Percentiles rank a stretch among this genome's conserved stretches.
Evolutionary conservation across 257 asterid genomes (phyloP).

Genomic region (Ocimum tenuiflorum): DNA sequence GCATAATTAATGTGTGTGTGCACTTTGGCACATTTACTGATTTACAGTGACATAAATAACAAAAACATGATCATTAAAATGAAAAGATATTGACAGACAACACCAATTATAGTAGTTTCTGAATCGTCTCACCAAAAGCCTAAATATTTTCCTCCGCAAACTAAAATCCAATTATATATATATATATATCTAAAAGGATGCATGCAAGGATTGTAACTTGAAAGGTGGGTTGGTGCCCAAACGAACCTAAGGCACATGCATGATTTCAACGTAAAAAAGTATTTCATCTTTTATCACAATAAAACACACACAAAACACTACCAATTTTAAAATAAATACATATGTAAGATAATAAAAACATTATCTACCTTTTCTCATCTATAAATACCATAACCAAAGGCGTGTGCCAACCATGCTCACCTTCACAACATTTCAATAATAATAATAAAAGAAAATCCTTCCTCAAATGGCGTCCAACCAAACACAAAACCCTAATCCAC

Average conservation of each 20-base stretch:
- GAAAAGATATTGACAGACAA: too few relatives aligned
- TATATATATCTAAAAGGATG: background rate
- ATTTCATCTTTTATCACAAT: background rate
- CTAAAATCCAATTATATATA: background rate
- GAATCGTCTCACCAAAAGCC: too few relatives aligned
- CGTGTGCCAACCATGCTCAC: constrained; percentile 48
- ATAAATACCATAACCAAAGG: constrained; percentile 33
- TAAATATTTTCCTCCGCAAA: background rate
- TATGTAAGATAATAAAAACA: background rate
- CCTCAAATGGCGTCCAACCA: constrained; percentile 42
- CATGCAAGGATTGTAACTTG: background rate
- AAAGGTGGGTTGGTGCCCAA: background rate
- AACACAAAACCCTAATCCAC: constrained; percentile 29
- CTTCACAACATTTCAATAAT: too few relatives aligned
- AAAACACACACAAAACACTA: too few relatives aligned
- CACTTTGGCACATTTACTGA: too few relatives aligned
- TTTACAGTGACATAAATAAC: too few relatives aligned
- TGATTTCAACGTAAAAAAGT: background rate
- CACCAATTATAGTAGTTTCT: too few relatives aligned
- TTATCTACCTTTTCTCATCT: constrained; percentile 16
- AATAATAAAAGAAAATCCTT: too few relatives aligned
- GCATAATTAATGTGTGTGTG: too few relatives aligned
- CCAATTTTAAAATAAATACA: too few relatives aligned
- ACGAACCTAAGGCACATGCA: background rate
- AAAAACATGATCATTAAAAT: too few relatives aligned